Base-by-base conservation (phyloP, 495 filamentous ascomycete genomes). In the Podospora comata region DNA sequence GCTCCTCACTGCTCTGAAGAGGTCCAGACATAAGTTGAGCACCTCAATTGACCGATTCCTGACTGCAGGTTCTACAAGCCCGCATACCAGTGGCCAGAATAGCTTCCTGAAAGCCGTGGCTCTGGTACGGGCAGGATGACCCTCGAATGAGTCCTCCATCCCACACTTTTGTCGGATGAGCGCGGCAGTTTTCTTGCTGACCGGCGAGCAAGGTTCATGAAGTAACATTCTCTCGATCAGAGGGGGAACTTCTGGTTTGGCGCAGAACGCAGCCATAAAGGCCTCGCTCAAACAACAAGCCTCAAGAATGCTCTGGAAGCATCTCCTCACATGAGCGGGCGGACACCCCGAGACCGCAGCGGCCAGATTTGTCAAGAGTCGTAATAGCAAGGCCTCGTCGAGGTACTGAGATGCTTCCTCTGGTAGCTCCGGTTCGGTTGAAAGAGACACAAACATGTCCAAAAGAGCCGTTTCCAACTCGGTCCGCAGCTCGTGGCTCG, bases 291-390 rank as follows among this genome's bases (percentile, higher is more conserved):
- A 82, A 15, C 88, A 77, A 56, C 89, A 91, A 18, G 83, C 86
- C 74, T 92, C 87, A 0, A 92, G 77, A 3, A 94, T 78, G 15
- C 87, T 80, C 16, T 86, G 84, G 63, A 93, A 89, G 30, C 84
- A 85, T 55, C 84, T 72, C 59, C 80, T 74, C 4, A 87, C 70
- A 74, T 87, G 72, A 16, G 39, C 7, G 13, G 39, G 39, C 13
- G 39, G 39, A 11, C 15, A 11, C 15, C 39, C 39, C 15, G 39
- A 48, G 39, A 48, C 6, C 39, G 39, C 39, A 13, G 39, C 39
- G 6, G 39, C 7, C 13, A 48, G 39, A 48, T 85, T 77, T 4
- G 69, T 44, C 16, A 82, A 72, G 3, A 85, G 77, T 5, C 81
- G 77, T 53, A 74, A 70, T 32, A 80, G 67, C 4, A 82, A 72